Evolutionary conservation across 805 yeast genomes (phyloP).

Genomic region (Saccharomycopsis capsularis): DNA sequence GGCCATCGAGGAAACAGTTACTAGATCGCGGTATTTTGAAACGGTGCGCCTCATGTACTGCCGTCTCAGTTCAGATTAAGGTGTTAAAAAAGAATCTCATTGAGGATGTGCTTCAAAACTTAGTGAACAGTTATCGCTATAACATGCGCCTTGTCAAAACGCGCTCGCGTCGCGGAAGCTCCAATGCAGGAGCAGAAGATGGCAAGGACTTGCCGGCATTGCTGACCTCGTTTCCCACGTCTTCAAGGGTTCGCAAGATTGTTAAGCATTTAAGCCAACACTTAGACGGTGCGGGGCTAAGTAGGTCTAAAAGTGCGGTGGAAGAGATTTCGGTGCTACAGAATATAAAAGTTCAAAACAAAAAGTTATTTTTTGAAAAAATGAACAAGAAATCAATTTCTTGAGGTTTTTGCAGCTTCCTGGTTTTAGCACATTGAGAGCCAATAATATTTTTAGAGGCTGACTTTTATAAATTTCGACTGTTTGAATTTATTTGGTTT

Average conservation of each 20-base stretch:
- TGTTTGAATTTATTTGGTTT: too few relatives aligned
- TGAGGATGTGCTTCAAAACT: conserved; percentile 14
- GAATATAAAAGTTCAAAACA: neutral
- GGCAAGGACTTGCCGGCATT: neutral
- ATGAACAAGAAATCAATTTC: too few relatives aligned
- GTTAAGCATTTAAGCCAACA: neutral
- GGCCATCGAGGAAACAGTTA: conserved; percentile 6
- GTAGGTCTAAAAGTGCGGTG: neutral
- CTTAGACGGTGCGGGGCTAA: neutral
- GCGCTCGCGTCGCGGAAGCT: neutral
- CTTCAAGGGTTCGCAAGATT: neutral
- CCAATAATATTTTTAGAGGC: too few relatives aligned
- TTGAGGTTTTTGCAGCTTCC: too few relatives aligned
- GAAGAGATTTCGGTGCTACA: neutral
- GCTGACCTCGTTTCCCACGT: neutral
- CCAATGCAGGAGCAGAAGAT: neutral
- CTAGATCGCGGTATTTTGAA: conserved; percentile 5
- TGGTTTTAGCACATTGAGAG: too few relatives aligned
- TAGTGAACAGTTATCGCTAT: conserved; percentile 15
- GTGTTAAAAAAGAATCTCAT: conserved; percentile 4
- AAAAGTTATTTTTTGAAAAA: neutral
- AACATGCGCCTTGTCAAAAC: neutral
- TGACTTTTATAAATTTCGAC: too few relatives aligned
- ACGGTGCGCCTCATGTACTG: neutral
- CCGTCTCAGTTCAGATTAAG: conserved; percentile 4